A percentile compares a stretch with the other conserved stretches of the same genome.
Evolutionary conservation across 2,329 filamentous ascomycete genomes (phyloP).

Genomic region (Samsoniella hepiali): DNA sequence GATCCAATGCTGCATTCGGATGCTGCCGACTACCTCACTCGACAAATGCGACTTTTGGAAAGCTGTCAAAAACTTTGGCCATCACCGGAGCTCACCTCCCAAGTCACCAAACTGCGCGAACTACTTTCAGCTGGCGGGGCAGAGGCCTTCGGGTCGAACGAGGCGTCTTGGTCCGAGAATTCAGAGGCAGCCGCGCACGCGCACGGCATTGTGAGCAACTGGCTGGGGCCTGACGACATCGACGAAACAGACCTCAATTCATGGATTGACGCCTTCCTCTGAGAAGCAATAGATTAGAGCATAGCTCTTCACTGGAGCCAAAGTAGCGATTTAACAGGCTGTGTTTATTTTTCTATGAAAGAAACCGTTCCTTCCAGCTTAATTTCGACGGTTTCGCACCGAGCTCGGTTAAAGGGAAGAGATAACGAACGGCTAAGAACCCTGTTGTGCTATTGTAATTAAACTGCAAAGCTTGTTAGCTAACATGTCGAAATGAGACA

Average conservation of each 20-base stretch:
- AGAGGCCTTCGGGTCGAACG: neutral
- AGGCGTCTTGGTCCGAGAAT: neutral
- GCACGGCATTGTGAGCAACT: neutral
- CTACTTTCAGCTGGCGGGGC: neutral
- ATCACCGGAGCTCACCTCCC: neutral
- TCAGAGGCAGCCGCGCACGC: neutral
- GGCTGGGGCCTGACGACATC: neutral
- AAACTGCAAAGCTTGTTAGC: too few species aligned
- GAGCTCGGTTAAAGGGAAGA: too few species aligned
- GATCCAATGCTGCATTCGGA: neutral
- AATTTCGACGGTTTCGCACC: too few species aligned
- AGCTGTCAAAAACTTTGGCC: constrained; percentile 4
- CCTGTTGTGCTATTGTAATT: too few species aligned
- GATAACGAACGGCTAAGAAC: too few species aligned
- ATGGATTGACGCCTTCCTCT: neutral
- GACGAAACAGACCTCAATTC: neutral
- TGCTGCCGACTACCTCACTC: neutral
- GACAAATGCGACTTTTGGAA: constrained; percentile 3
- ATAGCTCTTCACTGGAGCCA: neutral
- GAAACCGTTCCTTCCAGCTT: too few species aligned
- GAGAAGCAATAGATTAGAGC: neutral
- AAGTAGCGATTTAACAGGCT: neutral
- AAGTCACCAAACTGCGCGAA: neutral
- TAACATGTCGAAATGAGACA: too few species aligned
- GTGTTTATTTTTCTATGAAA: neutral